A percentile compares a stretch with the other conserved stretches of the same genome.
phyloP scores from a whole-genome alignment of 108 stramenopile species.

The Schizochytrium sp. region DNA sequence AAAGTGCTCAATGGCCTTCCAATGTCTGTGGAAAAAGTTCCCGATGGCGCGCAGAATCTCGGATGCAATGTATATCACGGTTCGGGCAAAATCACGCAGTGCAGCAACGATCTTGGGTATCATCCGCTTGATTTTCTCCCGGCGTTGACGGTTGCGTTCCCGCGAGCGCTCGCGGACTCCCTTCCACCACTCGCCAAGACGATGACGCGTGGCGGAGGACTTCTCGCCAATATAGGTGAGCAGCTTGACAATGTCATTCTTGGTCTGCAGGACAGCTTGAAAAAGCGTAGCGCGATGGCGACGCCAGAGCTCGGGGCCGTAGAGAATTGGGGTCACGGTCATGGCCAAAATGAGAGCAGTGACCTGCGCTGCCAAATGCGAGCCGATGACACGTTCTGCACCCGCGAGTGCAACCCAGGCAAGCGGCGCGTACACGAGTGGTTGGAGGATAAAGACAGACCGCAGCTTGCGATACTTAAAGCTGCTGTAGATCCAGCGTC shows the following conservation, averaged over 20 bases:
- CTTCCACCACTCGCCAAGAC: background rate
- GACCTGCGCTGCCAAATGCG: background rate
- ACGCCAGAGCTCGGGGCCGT: background rate
- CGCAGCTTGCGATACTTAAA: conserved; percentile 5
- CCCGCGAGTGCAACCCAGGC: background rate
- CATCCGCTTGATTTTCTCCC: background rate
- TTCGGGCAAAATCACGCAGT: background rate
- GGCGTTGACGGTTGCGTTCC: background rate
- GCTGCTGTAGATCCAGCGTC: background rate
- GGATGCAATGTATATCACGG: background rate
- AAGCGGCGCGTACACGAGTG: background rate
- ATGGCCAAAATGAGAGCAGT: background rate
- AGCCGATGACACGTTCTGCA: background rate
- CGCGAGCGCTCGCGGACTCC: background rate
- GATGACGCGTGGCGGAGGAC: background rate
- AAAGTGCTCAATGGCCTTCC: background rate
- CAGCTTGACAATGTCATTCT: background rate
- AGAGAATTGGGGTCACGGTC: background rate
- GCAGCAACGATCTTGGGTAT: background rate
- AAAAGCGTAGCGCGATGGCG: background rate
- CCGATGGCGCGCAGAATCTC: background rate
- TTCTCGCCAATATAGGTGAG: background rate
- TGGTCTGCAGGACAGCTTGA: background rate
- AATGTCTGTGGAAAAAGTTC: background rate
- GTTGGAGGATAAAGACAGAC: background rate